A percentile compares a stretch with the other conserved stretches of the same genome.
Conservation (phyloP, 352 stramenopile genomes). For the Globisporangium echinulatum region DNA sequence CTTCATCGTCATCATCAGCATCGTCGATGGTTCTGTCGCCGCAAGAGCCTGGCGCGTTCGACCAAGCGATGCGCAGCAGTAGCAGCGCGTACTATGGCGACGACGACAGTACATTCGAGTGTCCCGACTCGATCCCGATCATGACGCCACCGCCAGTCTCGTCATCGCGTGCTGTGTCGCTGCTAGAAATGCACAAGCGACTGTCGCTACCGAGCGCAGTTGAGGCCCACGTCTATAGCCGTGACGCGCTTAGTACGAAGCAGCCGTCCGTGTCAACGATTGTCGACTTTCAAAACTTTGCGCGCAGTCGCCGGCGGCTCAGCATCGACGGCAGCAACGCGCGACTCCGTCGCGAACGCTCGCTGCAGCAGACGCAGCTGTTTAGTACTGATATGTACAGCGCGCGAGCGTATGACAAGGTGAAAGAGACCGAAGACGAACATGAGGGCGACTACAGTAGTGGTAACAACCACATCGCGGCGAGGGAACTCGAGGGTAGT, state of each 20-base stretch:
- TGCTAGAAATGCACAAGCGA: neutral
- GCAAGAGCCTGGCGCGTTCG: neutral
- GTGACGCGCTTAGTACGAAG: neutral
- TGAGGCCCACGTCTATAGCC: neutral
- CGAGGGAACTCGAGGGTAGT: neutral
- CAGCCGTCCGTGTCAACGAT: neutral
- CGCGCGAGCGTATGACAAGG: too few species aligned
- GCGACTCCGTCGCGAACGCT: neutral
- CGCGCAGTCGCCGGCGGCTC: conserved; percentile 3
- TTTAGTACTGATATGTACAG: neutral
- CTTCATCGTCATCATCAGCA: neutral
- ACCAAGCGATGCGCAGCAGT: neutral
- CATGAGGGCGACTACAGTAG: too few species aligned
- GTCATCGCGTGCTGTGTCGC: neutral
- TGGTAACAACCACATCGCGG: neutral
- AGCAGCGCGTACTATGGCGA: neutral
- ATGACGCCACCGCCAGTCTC: neutral
- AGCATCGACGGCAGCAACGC: neutral
- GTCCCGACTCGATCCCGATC: neutral
- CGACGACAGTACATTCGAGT: neutral
- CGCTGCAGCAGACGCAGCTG: neutral
- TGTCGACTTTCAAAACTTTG: conserved; percentile 11
- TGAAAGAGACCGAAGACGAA: too few species aligned
- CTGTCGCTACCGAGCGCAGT: neutral
- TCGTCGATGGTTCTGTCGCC: neutral